Base-by-base conservation (phyloP, 2,329 filamentous ascomycete genomes). In the Microsporum ferrugineum region DNA sequence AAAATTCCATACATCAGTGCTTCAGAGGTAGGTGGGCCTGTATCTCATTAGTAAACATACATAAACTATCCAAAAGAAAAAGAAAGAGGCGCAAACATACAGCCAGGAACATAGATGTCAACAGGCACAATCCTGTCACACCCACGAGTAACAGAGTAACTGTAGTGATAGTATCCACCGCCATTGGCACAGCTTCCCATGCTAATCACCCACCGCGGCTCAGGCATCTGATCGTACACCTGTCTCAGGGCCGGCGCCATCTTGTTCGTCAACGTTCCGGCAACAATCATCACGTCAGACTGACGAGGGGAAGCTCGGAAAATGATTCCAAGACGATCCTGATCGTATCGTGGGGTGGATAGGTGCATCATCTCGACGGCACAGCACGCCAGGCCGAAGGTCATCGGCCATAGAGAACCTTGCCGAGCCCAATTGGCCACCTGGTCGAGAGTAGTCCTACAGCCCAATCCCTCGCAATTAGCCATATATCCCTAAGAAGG, bases 291-390 rank as follows among this genome's bases (percentile, higher is more conserved):
- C 68, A 94, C 87, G 75, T 94, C 89, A 65, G 88, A 90, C 75
- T 92, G 88, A 65, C 88, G 87, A 2, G 88, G 88, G 45, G 88
- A 91, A 64, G 88, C 88, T 69, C 88, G 86, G 84, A 92, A 92
- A 74, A 92, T 92, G 73, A 94, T 92, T 68, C 89, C 89, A 65
- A 91, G 80, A 41, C 89, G 84, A 77, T 95, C 89, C 74, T 95
- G 89, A 72, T 95, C 89, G 82, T 95, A 95, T 62, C 89, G 88
- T 38, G 89, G 90, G 59, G 89, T 91, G 49, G 90, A 95, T 55
- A 92, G 81, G 76, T 95, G 89, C 90, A 95, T 95, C 89, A 95
- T 95, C 74, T 95, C 89, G 71, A 95, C 79, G 76, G 89, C 89
- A 77, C 89, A 95, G 82, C 89, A 95, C 69, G 89, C 90, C 63